These are phyloP conservation scores for Kodamaea suecica DNA, from an alignment of 1,139 yeast species.

Conservation along the genomic window DNA sequence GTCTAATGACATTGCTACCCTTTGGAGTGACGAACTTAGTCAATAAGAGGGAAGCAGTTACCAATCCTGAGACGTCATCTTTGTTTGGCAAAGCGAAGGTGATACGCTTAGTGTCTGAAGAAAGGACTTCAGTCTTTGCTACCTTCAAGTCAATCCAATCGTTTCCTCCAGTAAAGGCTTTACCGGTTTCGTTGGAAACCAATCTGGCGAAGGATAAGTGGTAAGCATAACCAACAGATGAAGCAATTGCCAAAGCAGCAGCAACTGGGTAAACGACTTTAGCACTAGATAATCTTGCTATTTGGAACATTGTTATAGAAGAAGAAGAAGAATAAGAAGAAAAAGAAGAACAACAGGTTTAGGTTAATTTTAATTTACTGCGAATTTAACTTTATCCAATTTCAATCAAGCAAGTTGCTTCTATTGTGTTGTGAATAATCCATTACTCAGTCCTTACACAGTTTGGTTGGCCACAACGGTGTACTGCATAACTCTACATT, in stretches of 20 bases:
- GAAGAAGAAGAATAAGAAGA: too few relatives aligned
- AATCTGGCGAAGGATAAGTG: constrained; percentile 29
- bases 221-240: constrained; percentile 52
- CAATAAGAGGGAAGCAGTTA: constrained; percentile 75
- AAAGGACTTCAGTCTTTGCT: constrained; percentile 51
- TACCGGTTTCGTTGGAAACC: constrained; percentile 48
- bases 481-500: too few relatives aligned
- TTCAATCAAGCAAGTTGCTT: too few relatives aligned
- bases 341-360: too few relatives aligned
- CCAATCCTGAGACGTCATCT: constrained; percentile 74
- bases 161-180: constrained; percentile 64
- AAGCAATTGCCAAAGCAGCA: constrained; percentile 35
- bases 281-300: constrained; percentile 23
- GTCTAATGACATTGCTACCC: constrained; percentile 89
- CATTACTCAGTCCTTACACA: too few relatives aligned
- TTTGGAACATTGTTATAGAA: constrained; percentile 5
- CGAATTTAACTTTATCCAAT: too few relatives aligned
- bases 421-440: too few relatives aligned
- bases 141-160: constrained; percentile 83
- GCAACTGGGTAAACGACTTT: constrained; percentile 38
- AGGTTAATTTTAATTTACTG: neutral
- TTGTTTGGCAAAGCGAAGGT: constrained; percentile 67
- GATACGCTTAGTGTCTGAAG: constrained; percentile 65
- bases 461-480: too few relatives aligned
- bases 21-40: constrained; percentile 80